These are phyloP conservation scores for Sordaria brevicollis DNA, from an alignment of 495 filamentous ascomycete genomes.

Conservation along the genomic window DNA sequence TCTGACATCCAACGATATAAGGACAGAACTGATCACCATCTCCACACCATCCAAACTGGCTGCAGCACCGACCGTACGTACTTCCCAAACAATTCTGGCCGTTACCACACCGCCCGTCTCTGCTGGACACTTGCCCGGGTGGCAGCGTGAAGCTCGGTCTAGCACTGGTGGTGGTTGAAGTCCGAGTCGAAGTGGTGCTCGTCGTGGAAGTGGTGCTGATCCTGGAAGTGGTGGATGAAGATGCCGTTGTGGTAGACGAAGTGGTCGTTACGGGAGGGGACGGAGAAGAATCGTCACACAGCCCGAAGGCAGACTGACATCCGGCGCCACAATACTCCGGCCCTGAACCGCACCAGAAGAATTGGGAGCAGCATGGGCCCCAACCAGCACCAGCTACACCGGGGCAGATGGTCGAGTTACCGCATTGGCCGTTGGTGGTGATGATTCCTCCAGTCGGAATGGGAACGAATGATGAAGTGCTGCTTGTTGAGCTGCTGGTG, in stretches of 20 bases:
- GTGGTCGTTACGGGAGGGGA: constrained; percentile 3
- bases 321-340: constrained; percentile 40
- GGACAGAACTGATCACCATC: constrained; percentile 38
- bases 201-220: not conserved
- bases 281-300: constrained; percentile 16
- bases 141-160: constrained; percentile 10
- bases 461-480: not conserved
- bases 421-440: constrained; percentile 24
- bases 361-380: constrained; percentile 32
- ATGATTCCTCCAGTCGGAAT: constrained; percentile 9
- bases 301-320: constrained; percentile 35
- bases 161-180: not conserved
- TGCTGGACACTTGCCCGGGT: constrained; percentile 11
- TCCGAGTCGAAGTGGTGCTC: not conserved
- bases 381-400: constrained; percentile 14
- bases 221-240: not conserved
- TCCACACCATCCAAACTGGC: constrained; percentile 30
- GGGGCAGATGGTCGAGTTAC: constrained; percentile 23
- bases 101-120: constrained; percentile 20
- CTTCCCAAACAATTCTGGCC: constrained; percentile 18
- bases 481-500: not conserved
- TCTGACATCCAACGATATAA: constrained; percentile 21
- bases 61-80: constrained; percentile 22
- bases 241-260: not conserved
- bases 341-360: constrained; percentile 42